Evolutionary conservation across 1,284 basidiomycete species (phyloP), one percentile per base, ranked within the genome.

Genomic region (Tylopilus sp.): DNA sequence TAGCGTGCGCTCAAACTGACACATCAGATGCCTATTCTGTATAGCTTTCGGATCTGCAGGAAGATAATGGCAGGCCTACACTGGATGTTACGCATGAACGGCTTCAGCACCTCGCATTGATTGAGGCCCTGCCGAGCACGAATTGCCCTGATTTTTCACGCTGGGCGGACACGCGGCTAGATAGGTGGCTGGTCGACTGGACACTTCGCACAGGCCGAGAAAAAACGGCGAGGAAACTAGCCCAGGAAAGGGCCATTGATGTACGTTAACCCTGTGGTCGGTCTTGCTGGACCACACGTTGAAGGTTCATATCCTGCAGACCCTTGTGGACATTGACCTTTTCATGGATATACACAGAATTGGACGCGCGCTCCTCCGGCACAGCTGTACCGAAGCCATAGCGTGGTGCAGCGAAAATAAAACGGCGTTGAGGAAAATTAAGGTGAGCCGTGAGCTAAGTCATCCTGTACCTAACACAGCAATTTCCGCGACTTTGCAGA

Each of bases 351-450:
- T 97, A 40, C 77, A 77, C 29, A 77, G 85, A 48, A 93, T 98
- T 56, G 93, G 97, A 67, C 75, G 77, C 7, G 91, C 91, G 0
- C 76, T 99, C 17, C 71, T 75, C 15, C 72, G 73, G 44, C 83
- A 91, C 57, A 88, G 88, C 61, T 93, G 92, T 59, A 75, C 85
- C 1, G 88, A 94, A 67, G 95, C 94, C 6, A 74, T 99, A 38
- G 79, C 83, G 14, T 99, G 95, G 95, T 98, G 94, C 61, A 91
- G 82, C 52, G 96, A 99, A 76, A 97, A 99, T 72, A 91, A 95
- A 67, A 81, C 83, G 28, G 86, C 90, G 8, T 77, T 99, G 50
- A 84, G 91, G 52, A 98, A 97, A 74, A 82, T 86, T 62, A 93
- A 91, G 77, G 93, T 87, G 51, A 56, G 77, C 63, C 49, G 43